Conservation (phyloP, 495 filamentous ascomycete species). For the Penicillium pulvis region DNA sequence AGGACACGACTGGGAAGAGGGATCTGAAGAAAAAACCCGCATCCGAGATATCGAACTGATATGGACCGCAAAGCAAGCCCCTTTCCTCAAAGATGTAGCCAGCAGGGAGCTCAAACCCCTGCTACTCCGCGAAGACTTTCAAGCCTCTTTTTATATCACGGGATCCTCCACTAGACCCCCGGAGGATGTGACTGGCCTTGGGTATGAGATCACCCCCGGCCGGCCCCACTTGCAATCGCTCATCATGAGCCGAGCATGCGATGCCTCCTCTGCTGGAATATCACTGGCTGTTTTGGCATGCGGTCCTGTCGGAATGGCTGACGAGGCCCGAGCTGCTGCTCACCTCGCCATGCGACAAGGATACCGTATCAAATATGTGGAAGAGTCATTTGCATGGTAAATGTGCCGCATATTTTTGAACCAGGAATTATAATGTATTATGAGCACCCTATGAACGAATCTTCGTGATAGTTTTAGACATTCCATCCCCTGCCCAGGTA, state of each 20-base stretch:
- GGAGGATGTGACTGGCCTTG: slow-evolving; percentile 4
- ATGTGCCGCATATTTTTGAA: not conserved
- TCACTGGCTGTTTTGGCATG: slow-evolving; percentile 50
- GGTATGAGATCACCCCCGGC: slow-evolving; percentile 29
- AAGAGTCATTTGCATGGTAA: slow-evolving; percentile 50
- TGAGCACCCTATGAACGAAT: not conserved
- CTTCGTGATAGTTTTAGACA: not conserved
- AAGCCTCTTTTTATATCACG: slow-evolving; percentile 40
- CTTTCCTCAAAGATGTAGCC: slow-evolving; percentile 37
- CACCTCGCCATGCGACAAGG: slow-evolving; percentile 37
- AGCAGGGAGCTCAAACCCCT: slow-evolving; percentile 30
- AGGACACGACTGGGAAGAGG: slow-evolving; percentile 5
- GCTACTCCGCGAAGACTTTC: slow-evolving; percentile 37
- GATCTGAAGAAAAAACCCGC: slow-evolving; percentile 17
- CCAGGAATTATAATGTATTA: not conserved
- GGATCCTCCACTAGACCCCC: not conserved
- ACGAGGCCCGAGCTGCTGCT: slow-evolving; percentile 49
- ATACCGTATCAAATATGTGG: slow-evolving; percentile 39
- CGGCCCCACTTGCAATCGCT: slow-evolving; percentile 37
- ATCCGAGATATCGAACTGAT: slow-evolving; percentile 37
- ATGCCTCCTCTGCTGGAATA: slow-evolving; percentile 25
- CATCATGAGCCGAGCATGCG: slow-evolving; percentile 34
- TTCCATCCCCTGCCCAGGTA: too few relatives aligned
- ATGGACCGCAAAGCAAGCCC: slow-evolving; percentile 44
- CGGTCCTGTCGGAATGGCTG: slow-evolving; percentile 51